Base-by-base conservation (phyloP, 495 filamentous ascomycete species). In the Massariosphaeria phaeospora region DNA sequence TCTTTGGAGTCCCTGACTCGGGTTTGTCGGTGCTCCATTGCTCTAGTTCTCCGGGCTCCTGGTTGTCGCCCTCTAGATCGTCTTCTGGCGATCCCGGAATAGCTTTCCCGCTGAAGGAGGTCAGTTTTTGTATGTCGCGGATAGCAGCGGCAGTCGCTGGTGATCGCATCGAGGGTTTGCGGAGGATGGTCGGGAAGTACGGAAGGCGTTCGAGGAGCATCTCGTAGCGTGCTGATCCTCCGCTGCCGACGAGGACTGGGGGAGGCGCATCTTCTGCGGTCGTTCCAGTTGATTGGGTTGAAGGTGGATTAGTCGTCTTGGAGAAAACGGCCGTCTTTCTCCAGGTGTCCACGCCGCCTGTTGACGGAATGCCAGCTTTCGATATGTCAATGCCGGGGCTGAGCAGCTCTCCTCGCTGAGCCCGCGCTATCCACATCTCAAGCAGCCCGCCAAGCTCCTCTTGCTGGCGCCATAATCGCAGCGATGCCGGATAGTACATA, bases 401-500 rank as follows among this genome's bases (percentile, higher is more conserved):
- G 25, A 53, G 60, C 3, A 61, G 27, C 13, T 48, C 36, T 4
- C 67, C 68, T 27, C 56, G 63, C 59, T 75, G 76, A 1, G 73
- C 76, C 17, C 50, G 48, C 0, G 35, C 39, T 11, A 80, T 75
- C 77, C 86, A 88, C 26, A 83, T 66, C 57, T 87, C 84, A 1
- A 93, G 70, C 2, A 85, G 62, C 1, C 79, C 79, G 52, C 87
- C 83, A 7, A 91, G 73, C 59, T 95, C 90, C 53, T 97, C 88
- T 55, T 78, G 80, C 45, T 81, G 75, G 44, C 82, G 76, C 84
- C 88, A 90, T 6, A 96, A 65, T 59, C 84, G 87, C 18, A 91
- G 67, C 13, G 80, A 84, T 0, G 83, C 80, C 12, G 93, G 94
- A 65, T 87, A 96, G 55, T 87, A 90, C 84, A 99, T 93, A 65